phyloP scores from a whole-genome alignment of 208 protist genomes.

The Trypanosoma scelopori region DNA sequence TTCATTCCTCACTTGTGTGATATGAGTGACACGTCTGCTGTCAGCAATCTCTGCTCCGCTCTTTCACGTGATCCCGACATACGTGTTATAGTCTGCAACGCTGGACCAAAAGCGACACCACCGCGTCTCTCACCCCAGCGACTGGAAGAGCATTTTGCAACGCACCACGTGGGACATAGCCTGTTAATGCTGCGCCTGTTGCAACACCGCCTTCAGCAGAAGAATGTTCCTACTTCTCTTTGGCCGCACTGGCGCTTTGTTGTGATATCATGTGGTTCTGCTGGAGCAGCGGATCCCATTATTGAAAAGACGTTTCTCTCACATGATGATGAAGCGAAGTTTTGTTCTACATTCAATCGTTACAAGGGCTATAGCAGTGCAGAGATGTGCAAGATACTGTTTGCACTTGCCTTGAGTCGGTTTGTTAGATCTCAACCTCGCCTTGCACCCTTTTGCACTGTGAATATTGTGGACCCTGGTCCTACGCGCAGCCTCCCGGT shows the following conservation, averaged over 20 bases:
- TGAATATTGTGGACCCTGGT: conserved; percentile 59
- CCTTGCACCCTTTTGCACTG: conserved; percentile 44
- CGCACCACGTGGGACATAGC: conserved; percentile 59
- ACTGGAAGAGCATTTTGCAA: conserved; percentile 64
- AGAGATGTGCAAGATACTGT: conserved; percentile 72
- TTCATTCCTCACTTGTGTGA: conserved; percentile 58
- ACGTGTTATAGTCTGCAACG: conserved; percentile 58
- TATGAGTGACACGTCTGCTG: conserved; percentile 54
- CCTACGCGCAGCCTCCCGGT: conserved; percentile 44
- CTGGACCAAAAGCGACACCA: conserved; percentile 41
- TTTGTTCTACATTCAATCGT: conserved; percentile 28
- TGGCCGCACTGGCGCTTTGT: conserved; percentile 51
- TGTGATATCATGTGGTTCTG: conserved; percentile 44
- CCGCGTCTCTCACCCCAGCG: conserved; percentile 38
- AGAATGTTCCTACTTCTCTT: neutral
- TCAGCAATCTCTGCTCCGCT: conserved; percentile 39
- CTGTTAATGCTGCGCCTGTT: conserved; percentile 56
- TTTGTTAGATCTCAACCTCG: conserved; percentile 40
- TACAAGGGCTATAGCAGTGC: conserved; percentile 52
- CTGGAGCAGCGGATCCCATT: conserved; percentile 37
- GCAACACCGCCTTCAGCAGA: conserved; percentile 32
- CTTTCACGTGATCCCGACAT: conserved; percentile 45
- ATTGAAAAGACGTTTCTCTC: conserved; percentile 33
- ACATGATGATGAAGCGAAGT: conserved; percentile 25
- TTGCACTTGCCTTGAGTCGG: conserved; percentile 54